Percentiles rank a stretch among this genome's conserved stretches.
Conservation (phyloP, 2,329 filamentous ascomycete species). For the Aspergillus ruber region DNA sequence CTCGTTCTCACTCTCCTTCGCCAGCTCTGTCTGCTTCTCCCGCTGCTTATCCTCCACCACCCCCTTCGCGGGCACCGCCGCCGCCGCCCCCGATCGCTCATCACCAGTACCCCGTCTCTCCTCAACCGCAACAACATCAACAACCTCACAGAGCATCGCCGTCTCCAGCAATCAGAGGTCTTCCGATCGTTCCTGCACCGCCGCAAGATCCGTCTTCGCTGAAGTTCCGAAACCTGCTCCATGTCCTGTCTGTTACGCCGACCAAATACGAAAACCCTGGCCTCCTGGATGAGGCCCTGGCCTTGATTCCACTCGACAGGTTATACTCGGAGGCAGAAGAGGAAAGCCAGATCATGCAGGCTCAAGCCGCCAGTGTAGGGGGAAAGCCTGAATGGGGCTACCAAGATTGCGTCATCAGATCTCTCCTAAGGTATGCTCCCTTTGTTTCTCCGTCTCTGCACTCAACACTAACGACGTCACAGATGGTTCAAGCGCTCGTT, state of each 20-base stretch:
- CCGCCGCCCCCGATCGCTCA: constrained; percentile 27
- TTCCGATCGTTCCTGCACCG: constrained; percentile 66
- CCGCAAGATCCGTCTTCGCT: constrained; percentile 66
- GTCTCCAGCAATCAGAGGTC: constrained; percentile 42
- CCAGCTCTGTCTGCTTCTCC: constrained; percentile 20
- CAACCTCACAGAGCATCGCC: constrained; percentile 30
- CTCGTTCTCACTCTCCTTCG: constrained; percentile 55
- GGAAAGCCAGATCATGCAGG: constrained; percentile 79
- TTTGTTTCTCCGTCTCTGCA: constrained; percentile 10
- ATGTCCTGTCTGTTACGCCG: constrained; percentile 80
- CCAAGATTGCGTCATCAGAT: constrained; percentile 90
- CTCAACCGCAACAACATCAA: constrained; percentile 12
- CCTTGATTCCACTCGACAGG: constrained; percentile 77
- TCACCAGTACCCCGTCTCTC: constrained; percentile 13
- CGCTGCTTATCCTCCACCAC: constrained; percentile 19
- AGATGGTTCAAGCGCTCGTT: constrained; percentile 96
- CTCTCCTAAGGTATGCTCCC: constrained; percentile 65
- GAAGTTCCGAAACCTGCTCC: constrained; percentile 73
- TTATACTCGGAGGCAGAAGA: constrained; percentile 94
- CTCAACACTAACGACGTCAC: constrained; percentile 9
- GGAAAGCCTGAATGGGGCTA: constrained; percentile 90
- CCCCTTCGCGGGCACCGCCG: constrained; percentile 30
- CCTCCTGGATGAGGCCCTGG: constrained; percentile 82
- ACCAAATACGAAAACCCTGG: constrained; percentile 96
- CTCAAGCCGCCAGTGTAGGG: constrained; percentile 80